Evolutionary conservation across 129 eudicot genomes (phyloP), one percentile per base, ranked within the genome.

Genomic region (Arctium minus): DNA sequence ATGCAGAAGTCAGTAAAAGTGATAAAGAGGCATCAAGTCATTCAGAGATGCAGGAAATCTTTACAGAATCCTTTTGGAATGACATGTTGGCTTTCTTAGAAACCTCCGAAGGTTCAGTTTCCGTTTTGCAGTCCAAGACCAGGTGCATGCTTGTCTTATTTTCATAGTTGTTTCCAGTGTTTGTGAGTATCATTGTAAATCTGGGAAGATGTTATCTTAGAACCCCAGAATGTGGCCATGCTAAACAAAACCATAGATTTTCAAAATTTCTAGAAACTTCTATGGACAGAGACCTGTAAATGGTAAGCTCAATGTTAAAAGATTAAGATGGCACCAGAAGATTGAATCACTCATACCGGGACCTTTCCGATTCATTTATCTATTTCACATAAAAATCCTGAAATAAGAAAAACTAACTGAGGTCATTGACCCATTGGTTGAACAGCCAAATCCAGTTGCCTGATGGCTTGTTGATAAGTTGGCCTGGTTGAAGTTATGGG

Each of bases 11-110:
- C 30, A 75, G 72, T 82, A 50, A 46, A 42, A 81, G 13, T 81
- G 62, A 68, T 69, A 70, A 42, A 70, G 64, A 73, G 35, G 36
- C 67, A 79, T 46, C 84, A 22, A 78, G 80, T 65, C 62, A 71
- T 78, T 77, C 85, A 50, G 78, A 75, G 73, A 76, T 76, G 76
- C 84, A 70, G 33, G 89, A 81, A 79, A 35, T 92, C 17, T 90
- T 91, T 82, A 75, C 89, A 13, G 92, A 91, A 71, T 81, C 91
- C 6, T 89, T 93, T 83, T 96, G 98, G 99, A 82, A 81, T 81
- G 91, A 93, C 35, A 8, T 93, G 84, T 80, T 88, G 75, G 84
- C 88, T n/a, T 93, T 91, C 69, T 32, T 96, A 73, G 82, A 78
- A 42, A 85, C 94, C 73, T 46, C 92, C 44, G 72, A 86, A 69